A percentile compares a stretch with the other conserved stretches of the same genome.
These are phyloP conservation scores for Venturia nashicola DNA, from an alignment of 2,329 filamentous ascomycete species.

Conservation along the genomic window DNA sequence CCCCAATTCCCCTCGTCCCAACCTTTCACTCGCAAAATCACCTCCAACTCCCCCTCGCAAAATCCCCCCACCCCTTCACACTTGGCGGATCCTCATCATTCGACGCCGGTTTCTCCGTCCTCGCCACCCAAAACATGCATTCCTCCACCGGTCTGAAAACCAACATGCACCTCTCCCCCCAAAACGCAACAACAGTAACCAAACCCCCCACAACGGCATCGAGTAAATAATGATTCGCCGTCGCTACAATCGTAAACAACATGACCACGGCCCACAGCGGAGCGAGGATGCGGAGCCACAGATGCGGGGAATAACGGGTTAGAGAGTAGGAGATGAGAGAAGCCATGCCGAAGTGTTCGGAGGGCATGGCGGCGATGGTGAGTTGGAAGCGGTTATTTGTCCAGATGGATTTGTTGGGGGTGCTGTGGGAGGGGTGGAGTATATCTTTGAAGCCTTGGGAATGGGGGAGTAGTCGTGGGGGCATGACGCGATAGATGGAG, in stretches of 20 bases:
- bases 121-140: conserved; percentile 13
- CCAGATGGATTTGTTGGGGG: conserved; percentile 19
- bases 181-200: conserved; percentile 25
- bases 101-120: conserved; percentile 14
- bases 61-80: background rate
- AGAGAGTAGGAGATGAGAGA: conserved; percentile 25
- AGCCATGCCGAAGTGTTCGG: conserved; percentile 34
- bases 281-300: conserved; percentile 23
- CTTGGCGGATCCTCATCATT: background rate
- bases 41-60: background rate
- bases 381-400: conserved; percentile 35
- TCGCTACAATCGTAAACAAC: conserved; percentile 29
- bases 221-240: conserved; percentile 28
- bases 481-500: conserved; percentile 35
- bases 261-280: conserved; percentile 33
- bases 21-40: background rate
- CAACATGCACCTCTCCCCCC: conserved; percentile 11
- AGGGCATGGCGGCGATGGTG: conserved; percentile 39
- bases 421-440: conserved; percentile 20
- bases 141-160: conserved; percentile 11
- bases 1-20: background rate
- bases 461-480: conserved; percentile 34
- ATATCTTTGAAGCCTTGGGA: conserved; percentile 37
- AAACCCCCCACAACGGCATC: conserved; percentile 25
- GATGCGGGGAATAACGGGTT: conserved; percentile 29